Base-by-base conservation (phyloP, 108 stramenopile genomes). In the Skeletonema tropicum region DNA sequence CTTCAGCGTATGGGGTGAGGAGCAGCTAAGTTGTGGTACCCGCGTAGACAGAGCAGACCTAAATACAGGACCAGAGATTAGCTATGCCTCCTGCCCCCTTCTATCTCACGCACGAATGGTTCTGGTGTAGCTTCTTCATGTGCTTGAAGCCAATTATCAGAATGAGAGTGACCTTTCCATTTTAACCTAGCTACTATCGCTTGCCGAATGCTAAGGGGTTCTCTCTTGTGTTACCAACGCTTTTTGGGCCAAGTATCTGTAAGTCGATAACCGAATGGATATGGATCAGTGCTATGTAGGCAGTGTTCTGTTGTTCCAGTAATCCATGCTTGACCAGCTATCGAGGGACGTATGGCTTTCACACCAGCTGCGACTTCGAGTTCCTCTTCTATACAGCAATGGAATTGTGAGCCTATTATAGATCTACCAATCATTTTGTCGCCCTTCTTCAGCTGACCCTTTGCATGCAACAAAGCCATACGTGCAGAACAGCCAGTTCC, bases 241-340 rank as follows among this genome's bases (percentile, higher is more conserved):
- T 63, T 63, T 33, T 52, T 25, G 29, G 41, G 69, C 74, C 74
- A 75, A 35, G 69, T 75, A 58, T 75, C 74, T 6, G 41, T 68
- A 2, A 75, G 58, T 11, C 41, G 41, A 59, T 39, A 75, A 3
- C 74, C 74, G 68, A 29, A 67, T 41, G 49, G 57, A 30, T 69
- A 75, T 3, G 57, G 55, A 55, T 75, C 74, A 11, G 33, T 57
- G 36, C 23, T 21, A 38, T 75, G 39, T 4, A 57, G 25, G 6
- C 67, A 41, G 30, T 69, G 68, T 41, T 65, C 29, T 36, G 64
- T 58, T 29, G 29, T 45, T 48, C 39, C 68, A 38, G 74, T 74
- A 30, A 75, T 59, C 67, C 65, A 74, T 13, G 57, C 67, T 35
- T 39, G n/a, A 2, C 74, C 67, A 58, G 39, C 14, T 38, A 75